Conservation (phyloP, 805 yeast species). For the Metschnikowia dekortorum region DNA sequence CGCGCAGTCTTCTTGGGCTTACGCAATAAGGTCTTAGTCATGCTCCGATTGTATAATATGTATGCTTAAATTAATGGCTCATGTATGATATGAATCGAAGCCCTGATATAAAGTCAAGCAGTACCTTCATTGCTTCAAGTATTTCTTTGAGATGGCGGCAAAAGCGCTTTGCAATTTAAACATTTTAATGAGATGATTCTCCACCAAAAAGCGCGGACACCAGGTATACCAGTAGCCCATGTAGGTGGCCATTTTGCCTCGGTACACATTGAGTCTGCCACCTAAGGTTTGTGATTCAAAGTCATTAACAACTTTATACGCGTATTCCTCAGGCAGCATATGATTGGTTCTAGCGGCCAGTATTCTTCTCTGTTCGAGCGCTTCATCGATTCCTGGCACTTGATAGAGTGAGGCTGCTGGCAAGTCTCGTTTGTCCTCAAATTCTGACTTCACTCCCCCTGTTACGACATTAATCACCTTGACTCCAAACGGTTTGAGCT, state of each 20-base stretch:
- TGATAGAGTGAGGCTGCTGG: conserved; percentile 54
- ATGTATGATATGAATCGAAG: not conserved
- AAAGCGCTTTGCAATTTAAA: conserved; percentile 27
- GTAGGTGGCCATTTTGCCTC: conserved; percentile 47
- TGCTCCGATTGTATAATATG: not conserved
- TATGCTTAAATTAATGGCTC: not conserved
- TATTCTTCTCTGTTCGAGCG: conserved; percentile 47
- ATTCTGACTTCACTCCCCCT: conserved; percentile 71
- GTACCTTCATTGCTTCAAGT: not conserved
- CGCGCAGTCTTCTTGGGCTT: not conserved
- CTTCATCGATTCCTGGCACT: conserved; percentile 45
- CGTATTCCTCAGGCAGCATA: conserved; percentile 55
- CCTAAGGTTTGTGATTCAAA: conserved; percentile 34
- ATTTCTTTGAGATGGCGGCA: conserved; percentile 21
- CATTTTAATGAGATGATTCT: conserved; percentile 34
- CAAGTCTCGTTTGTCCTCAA: conserved; percentile 60
- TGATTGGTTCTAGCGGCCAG: conserved; percentile 62
- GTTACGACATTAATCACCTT: conserved; percentile 65
- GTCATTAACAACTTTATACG: conserved; percentile 50
- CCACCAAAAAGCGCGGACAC: conserved; percentile 48
- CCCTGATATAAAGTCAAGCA: not conserved
- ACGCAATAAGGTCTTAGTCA: too few species aligned
- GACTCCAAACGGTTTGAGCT: conserved; percentile 68
- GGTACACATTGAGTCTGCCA: conserved; percentile 46
- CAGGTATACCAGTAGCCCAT: conserved; percentile 30